phyloP scores from a whole-genome alignment of 257 asterid species.

The Fraxinus anomala region DNA sequence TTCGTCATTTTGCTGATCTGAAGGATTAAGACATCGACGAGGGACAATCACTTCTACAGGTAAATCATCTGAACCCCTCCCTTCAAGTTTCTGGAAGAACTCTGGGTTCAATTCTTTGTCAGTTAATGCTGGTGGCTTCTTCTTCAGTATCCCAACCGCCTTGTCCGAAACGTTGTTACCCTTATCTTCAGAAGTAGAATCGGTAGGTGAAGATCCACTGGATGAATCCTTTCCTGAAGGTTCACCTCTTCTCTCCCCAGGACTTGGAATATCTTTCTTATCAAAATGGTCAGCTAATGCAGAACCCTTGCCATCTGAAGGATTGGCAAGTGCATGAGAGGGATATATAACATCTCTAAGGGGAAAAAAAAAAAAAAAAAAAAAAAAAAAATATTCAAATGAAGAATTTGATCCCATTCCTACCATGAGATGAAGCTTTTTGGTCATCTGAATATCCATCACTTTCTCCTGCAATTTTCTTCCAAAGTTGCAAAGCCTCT shows the following conservation, averaged over 20 bases:
- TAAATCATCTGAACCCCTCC: conserved; percentile 75
- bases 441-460: conserved; percentile 75
- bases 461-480: conserved; percentile 84
- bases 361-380: background rate
- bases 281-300: conserved; percentile 60
- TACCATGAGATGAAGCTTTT: conserved; percentile 70
- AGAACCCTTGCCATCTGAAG: conserved; percentile 67
- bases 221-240: conserved; percentile 50
- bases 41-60: conserved; percentile 97
- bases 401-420: conserved; percentile 20
- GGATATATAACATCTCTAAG: conserved; percentile 10
- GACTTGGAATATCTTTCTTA: conserved; percentile 46
- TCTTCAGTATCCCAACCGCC: conserved; percentile 87
- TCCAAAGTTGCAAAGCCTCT: conserved; percentile 98
- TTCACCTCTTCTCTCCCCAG: conserved; percentile 49
- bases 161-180: conserved; percentile 66
- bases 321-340: conserved; percentile 27
- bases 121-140: conserved; percentile 78
- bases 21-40: conserved; percentile 67
- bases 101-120: conserved; percentile 91
- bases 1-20: conserved; percentile 57
- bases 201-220: conserved; percentile 55
- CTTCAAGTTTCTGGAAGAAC: conserved; percentile 94
- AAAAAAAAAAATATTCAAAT: conserved; percentile 8
- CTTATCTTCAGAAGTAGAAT: conserved; percentile 50